A percentile compares a stretch with the other conserved stretches of the same genome.
Evolutionary conservation across 305 asterid species (phyloP).

Genomic region (Nicotiana rustica): DNA sequence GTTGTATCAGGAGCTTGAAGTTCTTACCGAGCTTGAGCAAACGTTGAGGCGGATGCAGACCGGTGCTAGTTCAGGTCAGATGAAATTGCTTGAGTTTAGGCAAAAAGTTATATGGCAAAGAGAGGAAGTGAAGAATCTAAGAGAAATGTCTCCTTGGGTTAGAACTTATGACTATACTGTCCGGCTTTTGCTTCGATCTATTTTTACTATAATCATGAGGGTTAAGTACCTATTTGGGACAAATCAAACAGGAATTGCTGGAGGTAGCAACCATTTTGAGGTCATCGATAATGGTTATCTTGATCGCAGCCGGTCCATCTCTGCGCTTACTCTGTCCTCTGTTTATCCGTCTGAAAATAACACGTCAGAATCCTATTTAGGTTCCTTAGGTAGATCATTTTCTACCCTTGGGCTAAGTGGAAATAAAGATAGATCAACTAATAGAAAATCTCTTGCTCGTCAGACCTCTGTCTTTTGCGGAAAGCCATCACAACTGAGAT

Average conservation of each 20-base stretch:
- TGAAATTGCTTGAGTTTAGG: conserved; percentile 77
- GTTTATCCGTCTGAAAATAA: conserved; percentile 54
- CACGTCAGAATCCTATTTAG: conserved; percentile 36
- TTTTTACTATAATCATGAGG: conserved; percentile 71
- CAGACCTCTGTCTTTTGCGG: conserved; percentile 52
- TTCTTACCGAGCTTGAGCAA: conserved; percentile 81
- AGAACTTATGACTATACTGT: conserved; percentile 68
- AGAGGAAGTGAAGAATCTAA: conserved; percentile 85
- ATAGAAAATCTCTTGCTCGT: conserved; percentile 48
- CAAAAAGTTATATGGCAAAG: conserved; percentile 84
- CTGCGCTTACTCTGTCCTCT: conserved; percentile 55
- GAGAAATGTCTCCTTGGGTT: conserved; percentile 83
- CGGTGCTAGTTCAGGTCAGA: conserved; percentile 56
- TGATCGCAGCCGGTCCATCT: conserved; percentile 62
- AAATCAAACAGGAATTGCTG: conserved; percentile 44
- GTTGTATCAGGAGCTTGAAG: conserved; percentile 80
- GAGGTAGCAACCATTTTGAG: conserved; percentile 40
- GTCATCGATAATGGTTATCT: conserved; percentile 44
- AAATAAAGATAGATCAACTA: conserved; percentile 55
- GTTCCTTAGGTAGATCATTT: conserved; percentile 60
- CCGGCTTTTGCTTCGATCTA: conserved; percentile 65
- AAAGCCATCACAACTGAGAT: conserved; percentile 45
- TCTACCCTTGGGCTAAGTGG: conserved; percentile 68
- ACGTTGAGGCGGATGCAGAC: conserved; percentile 65
- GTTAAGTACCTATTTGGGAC: conserved; percentile 56